Base-by-base conservation (phyloP, 495 filamentous ascomycete genomes). In the Aspergillus bridgeri region DNA sequence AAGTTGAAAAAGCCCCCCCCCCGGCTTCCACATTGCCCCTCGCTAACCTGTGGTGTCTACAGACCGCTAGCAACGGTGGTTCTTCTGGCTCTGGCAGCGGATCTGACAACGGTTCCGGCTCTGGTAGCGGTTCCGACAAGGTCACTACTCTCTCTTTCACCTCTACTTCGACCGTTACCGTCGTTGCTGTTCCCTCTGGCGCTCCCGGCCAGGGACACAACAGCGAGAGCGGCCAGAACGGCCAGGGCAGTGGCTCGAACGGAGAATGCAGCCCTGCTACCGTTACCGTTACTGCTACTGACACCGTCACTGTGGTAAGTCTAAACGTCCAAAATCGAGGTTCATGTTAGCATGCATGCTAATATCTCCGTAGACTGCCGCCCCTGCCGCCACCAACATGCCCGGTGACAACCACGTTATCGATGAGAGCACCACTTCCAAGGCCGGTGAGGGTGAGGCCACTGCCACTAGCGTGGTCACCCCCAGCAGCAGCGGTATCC, bases 261-360 rank as follows among this genome's bases (percentile, higher is more conserved):
- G 52, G 57, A 42, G 51, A 62, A 20, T 58, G 60, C 33, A 59
- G 53, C 60, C 56, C 55, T 42, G 60, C 56, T 38, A 75, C 72
- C 54, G 75, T 74, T 19, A 80, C 75, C 24, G 71, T 76, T 51
- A 70, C 74, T 21, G 68, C 67, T 18, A 69, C 65, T 18, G 59
- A 68, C 22, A 75, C 72, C 17, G 68, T 78, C 67, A 76, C 77
- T 56, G 73, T 75, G 57, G 77, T 79, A 71, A 53, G 75, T 69
- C 58, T 27, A 2, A 11, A 23, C 57, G 2, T 38, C 23, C 7
- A 23, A 29, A 3, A 8, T 27, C 21, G 6, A 9, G 24, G 8
- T 23, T n/a, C 4, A n/a, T 17, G 22, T 15, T 19, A 11, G 18
- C 11, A 2, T 4, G n/a, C 6, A 21, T 43, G 44, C 29, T 53